Evolutionary conservation across 495 filamentous ascomycete species (phyloP).

Genomic region (Hypoxylon perforatum): DNA sequence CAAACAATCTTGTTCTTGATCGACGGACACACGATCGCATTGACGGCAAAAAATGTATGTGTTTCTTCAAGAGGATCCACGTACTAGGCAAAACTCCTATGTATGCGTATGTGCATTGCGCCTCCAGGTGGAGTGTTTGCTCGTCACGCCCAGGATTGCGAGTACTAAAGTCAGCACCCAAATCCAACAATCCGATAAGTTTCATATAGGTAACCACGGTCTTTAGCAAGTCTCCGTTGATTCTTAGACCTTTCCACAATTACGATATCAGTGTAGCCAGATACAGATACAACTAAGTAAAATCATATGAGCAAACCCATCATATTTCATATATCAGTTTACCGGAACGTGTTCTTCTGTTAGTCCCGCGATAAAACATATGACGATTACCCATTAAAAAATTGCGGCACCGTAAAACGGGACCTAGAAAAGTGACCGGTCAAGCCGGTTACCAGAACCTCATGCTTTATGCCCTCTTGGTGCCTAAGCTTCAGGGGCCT

Average conservation of each 20-base stretch:
- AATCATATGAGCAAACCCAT: too few species aligned
- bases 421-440: too few species aligned
- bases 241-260: neutral
- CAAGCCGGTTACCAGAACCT: neutral
- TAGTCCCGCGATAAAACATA: too few species aligned
- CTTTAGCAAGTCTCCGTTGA: constrained; percentile 8
- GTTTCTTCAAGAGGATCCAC: constrained; percentile 32
- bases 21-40: constrained; percentile 31
- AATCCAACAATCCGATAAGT: constrained; percentile 22
- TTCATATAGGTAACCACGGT: neutral
- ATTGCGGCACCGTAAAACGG: too few species aligned
- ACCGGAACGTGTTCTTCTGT: too few species aligned
- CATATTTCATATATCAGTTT: too few species aligned
- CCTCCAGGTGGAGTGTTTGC: neutral
- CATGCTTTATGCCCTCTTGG: constrained; percentile 15
- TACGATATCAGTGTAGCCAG: too few species aligned
- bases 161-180: too few species aligned
- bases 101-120: constrained; percentile 9
- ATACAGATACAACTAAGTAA: too few species aligned
- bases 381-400: too few species aligned
- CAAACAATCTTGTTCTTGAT: constrained; percentile 22
- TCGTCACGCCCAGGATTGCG: neutral
- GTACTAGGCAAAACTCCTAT: too few species aligned
- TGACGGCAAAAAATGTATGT: constrained; percentile 18
- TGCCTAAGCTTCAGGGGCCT: constrained; percentile 21